Percentiles rank a stretch among this genome's conserved stretches.
Conservation (phyloP, 2,329 filamentous ascomycete species). For the Sordariomycetes sp. region DNA sequence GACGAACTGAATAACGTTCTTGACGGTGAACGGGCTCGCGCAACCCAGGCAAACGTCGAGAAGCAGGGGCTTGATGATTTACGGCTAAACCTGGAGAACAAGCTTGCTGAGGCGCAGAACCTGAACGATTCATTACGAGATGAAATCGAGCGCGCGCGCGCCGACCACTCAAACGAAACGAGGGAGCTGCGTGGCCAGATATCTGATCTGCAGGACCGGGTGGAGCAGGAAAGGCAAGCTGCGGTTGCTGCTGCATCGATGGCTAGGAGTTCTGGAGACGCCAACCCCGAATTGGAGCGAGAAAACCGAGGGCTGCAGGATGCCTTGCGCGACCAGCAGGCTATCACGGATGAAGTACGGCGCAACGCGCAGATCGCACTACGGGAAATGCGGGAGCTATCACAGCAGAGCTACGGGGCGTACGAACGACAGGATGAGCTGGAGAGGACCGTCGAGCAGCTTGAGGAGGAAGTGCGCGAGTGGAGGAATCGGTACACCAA, state of each 20-base stretch:
- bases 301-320: constrained; percentile 61
- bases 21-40: constrained; percentile 45
- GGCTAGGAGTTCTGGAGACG: constrained; percentile 13
- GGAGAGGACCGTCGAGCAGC: constrained; percentile 59
- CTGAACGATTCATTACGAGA: constrained; percentile 71
- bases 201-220: constrained; percentile 33
- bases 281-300: constrained; percentile 45
- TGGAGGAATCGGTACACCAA: constrained; percentile 88
- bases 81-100: constrained; percentile 57
- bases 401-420: constrained; percentile 65
- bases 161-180: constrained; percentile 55
- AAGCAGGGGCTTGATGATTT: constrained; percentile 62
- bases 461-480: constrained; percentile 76
- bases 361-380: constrained; percentile 75
- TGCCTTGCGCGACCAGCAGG: constrained; percentile 62
- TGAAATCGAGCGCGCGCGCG: constrained; percentile 65
- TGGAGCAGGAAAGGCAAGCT: neutral
- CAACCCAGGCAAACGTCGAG: constrained; percentile 44
- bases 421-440: constrained; percentile 77
- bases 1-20: constrained; percentile 52
- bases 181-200: constrained; percentile 54
- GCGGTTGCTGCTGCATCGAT: neutral
- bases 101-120: constrained; percentile 61
- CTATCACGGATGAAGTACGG: constrained; percentile 77
- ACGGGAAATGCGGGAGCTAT: constrained; percentile 79